A percentile compares a stretch with the other conserved stretches of the same genome.
These are phyloP conservation scores for Mycosarcoma maydis DNA, from an alignment of 1,284 basidiomycete species.

Conservation along the genomic window DNA sequence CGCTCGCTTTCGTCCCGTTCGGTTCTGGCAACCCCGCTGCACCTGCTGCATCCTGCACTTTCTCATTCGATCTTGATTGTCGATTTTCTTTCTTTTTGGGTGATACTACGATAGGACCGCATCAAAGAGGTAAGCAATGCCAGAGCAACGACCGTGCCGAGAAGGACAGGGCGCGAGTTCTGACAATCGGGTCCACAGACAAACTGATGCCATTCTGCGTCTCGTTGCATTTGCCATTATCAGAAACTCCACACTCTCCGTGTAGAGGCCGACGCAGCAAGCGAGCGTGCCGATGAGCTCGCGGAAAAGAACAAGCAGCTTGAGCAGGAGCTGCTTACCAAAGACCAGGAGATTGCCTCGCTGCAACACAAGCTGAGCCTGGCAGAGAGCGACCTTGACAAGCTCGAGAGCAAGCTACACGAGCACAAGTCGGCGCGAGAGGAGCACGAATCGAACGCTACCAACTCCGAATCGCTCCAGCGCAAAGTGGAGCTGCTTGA, in stretches of 20 bases:
- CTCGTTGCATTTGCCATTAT: background rate
- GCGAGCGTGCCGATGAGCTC: slow-evolving; percentile 65
- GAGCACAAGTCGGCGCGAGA: slow-evolving; percentile 77
- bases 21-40: no score
- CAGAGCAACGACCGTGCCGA: background rate
- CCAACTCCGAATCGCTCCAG: slow-evolving; percentile 78
- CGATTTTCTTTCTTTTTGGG: no score
- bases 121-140: slow-evolving; percentile 70
- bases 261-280: slow-evolving; percentile 83
- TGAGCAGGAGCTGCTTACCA: slow-evolving; percentile 81
- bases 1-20: no score
- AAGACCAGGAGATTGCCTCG: slow-evolving; percentile 88
- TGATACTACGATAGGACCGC: slow-evolving; percentile 68
- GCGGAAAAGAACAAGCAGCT: slow-evolving; percentile 69
- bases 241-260: slow-evolving; percentile 76
- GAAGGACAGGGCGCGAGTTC: background rate
- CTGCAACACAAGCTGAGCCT: slow-evolving; percentile 80
- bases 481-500: slow-evolving; percentile 93
- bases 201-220: no score
- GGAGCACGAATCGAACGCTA: slow-evolving; percentile 80
- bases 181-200: no score
- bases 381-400: slow-evolving; percentile 80
- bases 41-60: background rate
- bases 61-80: background rate
- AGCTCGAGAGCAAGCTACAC: slow-evolving; percentile 77